Percentiles rank a stretch among this genome's conserved stretches.
Evolutionary conservation across 768 basidiomycete genomes (phyloP).

Genomic region (Hortiboletus campestris): DNA sequence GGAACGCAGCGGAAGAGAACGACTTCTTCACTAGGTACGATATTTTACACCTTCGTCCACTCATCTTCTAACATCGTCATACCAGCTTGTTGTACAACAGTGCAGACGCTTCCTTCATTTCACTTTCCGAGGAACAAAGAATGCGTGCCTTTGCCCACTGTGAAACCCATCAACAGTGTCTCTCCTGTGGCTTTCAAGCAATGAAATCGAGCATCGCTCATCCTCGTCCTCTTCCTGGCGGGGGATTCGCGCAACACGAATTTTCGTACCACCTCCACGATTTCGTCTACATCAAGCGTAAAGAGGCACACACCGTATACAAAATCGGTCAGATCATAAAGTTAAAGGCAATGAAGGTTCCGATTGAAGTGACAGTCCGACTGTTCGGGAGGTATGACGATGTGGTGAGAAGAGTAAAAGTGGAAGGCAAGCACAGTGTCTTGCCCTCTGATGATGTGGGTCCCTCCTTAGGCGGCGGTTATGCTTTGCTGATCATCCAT

Average conservation of each 20-base stretch:
- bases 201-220: slow-evolving; percentile 23
- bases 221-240: slow-evolving; percentile 28
- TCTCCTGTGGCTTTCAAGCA: slow-evolving; percentile 44
- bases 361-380: slow-evolving; percentile 36
- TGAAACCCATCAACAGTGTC: slow-evolving; percentile 42
- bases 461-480: neutral
- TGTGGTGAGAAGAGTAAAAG: slow-evolving; percentile 25
- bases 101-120: slow-evolving; percentile 43
- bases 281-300: slow-evolving; percentile 55
- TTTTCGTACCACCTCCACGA: slow-evolving; percentile 56
- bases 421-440: slow-evolving; percentile 10
- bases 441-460: slow-evolving; percentile 46
- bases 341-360: slow-evolving; percentile 30
- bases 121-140: slow-evolving; percentile 39
- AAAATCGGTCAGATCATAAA: slow-evolving; percentile 56
- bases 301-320: slow-evolving; percentile 31
- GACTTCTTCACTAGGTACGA: slow-evolving; percentile 60
- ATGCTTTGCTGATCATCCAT: slow-evolving; percentile 9
- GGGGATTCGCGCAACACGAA: slow-evolving; percentile 42
- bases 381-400: slow-evolving; percentile 49
- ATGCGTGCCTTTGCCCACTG: slow-evolving; percentile 27
- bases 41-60: neutral
- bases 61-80: neutral
- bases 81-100: slow-evolving; percentile 53
- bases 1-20: slow-evolving; percentile 36